Base-by-base conservation (phyloP, 768 basidiomycete genomes). In the Daedalea quercina region DNA sequence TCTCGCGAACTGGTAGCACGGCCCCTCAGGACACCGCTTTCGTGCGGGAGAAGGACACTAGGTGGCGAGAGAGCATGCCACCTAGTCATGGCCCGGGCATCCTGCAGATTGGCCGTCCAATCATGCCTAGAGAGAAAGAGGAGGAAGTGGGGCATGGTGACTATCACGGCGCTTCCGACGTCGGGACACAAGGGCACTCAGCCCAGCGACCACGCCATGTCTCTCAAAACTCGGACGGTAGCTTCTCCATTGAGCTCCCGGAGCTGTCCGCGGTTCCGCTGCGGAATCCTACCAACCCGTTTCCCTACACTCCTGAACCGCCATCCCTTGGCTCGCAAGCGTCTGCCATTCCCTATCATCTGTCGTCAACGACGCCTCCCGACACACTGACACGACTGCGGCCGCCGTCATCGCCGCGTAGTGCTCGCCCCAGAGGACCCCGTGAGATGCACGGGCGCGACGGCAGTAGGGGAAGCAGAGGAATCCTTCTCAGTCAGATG, bases 141-240 rank as follows among this genome's bases (percentile, higher is more conserved):
- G 56, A 48, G 19, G 56, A 54, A 24, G 60, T 56, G 56, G 23
- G 59, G 35, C 57, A 60, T 20, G 57, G n/a, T n/a, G n/a, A n/a
- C n/a, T n/a, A 52, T 13, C 11, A 51, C 15, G 23, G 44, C 35
- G 52, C 44, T 3, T n/a, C 37, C 20, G 22, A 54, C 53, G 24
- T 17, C 51, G 49, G 12, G 54, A 50, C 43, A 58, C 15, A 54
- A 47, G 60, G 61, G 20, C 57, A 60, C 47, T 28, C 47, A 42
- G 54, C 56, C 11, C 28, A 45, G 31, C 54, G 60, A 42, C 50
- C 25, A 46, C 52, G 61, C 45, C 54, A 61, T 49, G 64, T 58
- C 23, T 63, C 65, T 23, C 62, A 64, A 56, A 66, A 66, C 60
- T 66, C 65, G 43, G 63, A 66, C 51, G 65, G 65, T 13, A 64